Evolutionary conservation across 257 asterid species (phyloP).

Genomic region (Gynochthodes officinalis): DNA sequence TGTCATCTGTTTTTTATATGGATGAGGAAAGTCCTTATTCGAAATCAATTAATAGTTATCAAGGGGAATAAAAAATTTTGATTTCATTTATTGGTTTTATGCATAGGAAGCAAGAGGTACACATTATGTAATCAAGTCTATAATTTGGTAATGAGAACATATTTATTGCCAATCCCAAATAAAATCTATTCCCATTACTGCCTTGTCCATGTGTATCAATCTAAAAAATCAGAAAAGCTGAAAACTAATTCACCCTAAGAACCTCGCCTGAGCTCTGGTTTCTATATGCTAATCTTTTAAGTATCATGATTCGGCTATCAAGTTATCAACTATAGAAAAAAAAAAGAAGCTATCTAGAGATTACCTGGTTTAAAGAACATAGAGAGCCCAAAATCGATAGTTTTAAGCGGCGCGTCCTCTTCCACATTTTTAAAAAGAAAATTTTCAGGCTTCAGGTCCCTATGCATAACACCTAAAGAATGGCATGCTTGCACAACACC

Average conservation of each 20-base stretch:
- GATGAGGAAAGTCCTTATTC: not conserved
- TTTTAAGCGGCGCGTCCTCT: constrained; percentile 66
- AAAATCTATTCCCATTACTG: not conserved
- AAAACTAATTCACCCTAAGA: too few species aligned
- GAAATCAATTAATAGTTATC: not conserved
- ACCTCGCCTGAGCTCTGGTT: too few species aligned
- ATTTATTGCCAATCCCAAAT: not conserved
- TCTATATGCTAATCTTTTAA: too few species aligned
- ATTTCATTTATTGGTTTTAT: not conserved
- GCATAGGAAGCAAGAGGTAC: not conserved
- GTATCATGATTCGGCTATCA: too few species aligned
- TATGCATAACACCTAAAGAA: constrained; percentile 85
- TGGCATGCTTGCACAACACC: constrained; percentile 81
- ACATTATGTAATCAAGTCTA: not conserved
- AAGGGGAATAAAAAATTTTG: not conserved
- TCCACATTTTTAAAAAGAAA: constrained; percentile 57
- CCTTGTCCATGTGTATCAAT: not conserved
- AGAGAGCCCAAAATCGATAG: constrained; percentile 83
- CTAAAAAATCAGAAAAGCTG: too few species aligned
- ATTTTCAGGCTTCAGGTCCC: constrained; percentile 90
- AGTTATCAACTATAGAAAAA: too few species aligned
- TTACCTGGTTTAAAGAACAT: constrained; percentile 86
- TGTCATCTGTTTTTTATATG: not conserved
- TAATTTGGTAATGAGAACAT: not conserved
- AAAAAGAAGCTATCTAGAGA: not conserved